These are phyloP conservation scores for Nakazawaea siamensis DNA, from an alignment of 805 yeast genomes.

Conservation along the genomic window DNA sequence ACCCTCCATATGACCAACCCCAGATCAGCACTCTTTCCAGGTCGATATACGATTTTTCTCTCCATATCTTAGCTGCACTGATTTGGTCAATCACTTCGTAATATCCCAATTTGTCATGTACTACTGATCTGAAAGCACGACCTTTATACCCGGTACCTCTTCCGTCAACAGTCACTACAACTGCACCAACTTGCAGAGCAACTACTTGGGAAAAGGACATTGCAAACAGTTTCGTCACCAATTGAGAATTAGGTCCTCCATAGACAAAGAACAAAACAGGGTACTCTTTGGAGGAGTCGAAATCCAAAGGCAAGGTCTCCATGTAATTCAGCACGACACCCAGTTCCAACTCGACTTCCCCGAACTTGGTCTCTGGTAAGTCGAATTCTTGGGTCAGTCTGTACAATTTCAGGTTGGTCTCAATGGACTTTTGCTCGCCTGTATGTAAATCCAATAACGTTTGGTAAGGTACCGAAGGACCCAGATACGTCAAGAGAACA, in stretches of 20 bases:
- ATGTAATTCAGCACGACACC: constrained; percentile 50
- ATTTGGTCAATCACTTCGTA: constrained; percentile 85
- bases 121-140: constrained; percentile 64
- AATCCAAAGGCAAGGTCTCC: constrained; percentile 73
- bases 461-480: constrained; percentile 80
- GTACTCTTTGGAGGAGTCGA: constrained; percentile 54
- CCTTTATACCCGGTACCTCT: constrained; percentile 95
- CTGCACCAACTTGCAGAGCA: constrained; percentile 69
- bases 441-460: constrained; percentile 49
- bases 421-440: constrained; percentile 30
- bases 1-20: constrained; percentile 99
- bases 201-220: constrained; percentile 64
- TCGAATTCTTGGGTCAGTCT: constrained; percentile 33
- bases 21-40: constrained; percentile 68
- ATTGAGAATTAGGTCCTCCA: constrained; percentile 94
- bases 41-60: constrained; percentile 56
- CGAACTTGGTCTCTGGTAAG: constrained; percentile 47
- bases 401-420: constrained; percentile 36
- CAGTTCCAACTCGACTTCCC: constrained; percentile 40
- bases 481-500: constrained; percentile 60
- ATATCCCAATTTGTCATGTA: constrained; percentile 74
- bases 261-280: constrained; percentile 87
- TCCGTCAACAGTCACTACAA: constrained; percentile 94
- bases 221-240: constrained; percentile 54
- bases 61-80: constrained; percentile 71